phyloP scores from a whole-genome alignment of 192 early-diverging fungal genomes.

The Linnemannia exigua region DNA sequence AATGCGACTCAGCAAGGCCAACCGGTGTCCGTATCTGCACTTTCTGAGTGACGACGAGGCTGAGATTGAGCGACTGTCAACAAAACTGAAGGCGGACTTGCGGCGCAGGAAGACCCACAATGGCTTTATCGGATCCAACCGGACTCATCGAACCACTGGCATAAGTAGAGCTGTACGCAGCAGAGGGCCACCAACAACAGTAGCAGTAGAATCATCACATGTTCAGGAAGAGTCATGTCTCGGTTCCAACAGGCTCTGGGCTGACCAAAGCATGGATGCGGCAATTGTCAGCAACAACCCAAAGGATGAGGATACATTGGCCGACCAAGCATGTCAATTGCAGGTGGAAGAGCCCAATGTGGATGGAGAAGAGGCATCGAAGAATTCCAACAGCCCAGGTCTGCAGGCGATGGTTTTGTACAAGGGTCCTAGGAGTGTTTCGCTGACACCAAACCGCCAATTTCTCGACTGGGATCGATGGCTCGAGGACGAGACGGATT shows the following conservation, averaged over 20 bases:
- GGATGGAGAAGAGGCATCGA: background rate
- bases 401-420: constrained; percentile 10
- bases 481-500: background rate
- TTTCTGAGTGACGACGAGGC: constrained; percentile 23
- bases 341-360: background rate
- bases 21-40: background rate
- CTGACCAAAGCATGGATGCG: background rate
- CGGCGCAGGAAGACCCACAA: background rate
- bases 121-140: background rate
- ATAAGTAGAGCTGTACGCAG: background rate
- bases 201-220: background rate
- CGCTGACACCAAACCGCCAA: background rate
- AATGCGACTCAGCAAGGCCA: constrained; percentile 14
- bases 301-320: background rate
- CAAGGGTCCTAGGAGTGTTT: constrained; percentile 7
- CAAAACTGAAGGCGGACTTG: background rate
- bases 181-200: background rate
- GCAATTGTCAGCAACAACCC: background rate
- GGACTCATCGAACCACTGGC: background rate
- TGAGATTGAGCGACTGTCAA: background rate
- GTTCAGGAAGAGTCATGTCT: background rate
- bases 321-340: background rate
- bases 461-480: background rate
- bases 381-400: background rate
- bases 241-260: background rate